Evolutionary conservation across 768 basidiomycete species (phyloP), one percentile per base, ranked within the genome.

Genomic region (Pleurotus eryngii): DNA sequence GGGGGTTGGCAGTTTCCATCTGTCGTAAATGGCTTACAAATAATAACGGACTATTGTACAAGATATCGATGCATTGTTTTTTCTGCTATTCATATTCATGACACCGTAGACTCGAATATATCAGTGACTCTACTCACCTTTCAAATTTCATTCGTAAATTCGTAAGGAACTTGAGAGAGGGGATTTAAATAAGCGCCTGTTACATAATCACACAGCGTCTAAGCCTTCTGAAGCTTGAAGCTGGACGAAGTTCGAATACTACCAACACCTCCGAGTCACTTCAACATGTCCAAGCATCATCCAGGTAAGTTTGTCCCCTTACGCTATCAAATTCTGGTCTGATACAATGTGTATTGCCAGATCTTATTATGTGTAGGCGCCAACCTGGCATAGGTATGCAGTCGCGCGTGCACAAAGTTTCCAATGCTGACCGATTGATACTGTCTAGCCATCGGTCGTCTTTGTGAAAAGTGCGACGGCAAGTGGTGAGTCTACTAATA

Each of bases 391-490:
- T 98, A 57, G 95, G 95, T 92, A 64, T 63, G 86, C 72, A 55
- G 8, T 27, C 5, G 49, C 7, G 38, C 30, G 26, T 17, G 11
- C 30, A 17, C 15, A 42, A 14, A 26, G 20, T 7, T 43, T 18
- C 53, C 24, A 17, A 56, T 45, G 8, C 60, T 61, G 17, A 67
- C 50, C 27, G 40, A 42, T 35, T 35, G 30, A 46, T 56, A 39
- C 38, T 27, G 57, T 18, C 15, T 63, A 97, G 97, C 97, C 47
- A 97, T 98, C 65, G 97, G 97, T 42, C 90, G 97, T 65, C 82
- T 98, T 51, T 99, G 97, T 72, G 97, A 99, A 76, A 98, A 98
- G 72, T 98, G 95, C 67, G 97, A 99, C 70, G 97, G 97, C 50
- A 98, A 98, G 86, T 99, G 97, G 96, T 97, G 65, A 59, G 87